These are phyloP conservation scores for Basidiobolus meristosporus DNA, from an alignment of 371 early-diverging fungal genomes.

Conservation along the genomic window DNA sequence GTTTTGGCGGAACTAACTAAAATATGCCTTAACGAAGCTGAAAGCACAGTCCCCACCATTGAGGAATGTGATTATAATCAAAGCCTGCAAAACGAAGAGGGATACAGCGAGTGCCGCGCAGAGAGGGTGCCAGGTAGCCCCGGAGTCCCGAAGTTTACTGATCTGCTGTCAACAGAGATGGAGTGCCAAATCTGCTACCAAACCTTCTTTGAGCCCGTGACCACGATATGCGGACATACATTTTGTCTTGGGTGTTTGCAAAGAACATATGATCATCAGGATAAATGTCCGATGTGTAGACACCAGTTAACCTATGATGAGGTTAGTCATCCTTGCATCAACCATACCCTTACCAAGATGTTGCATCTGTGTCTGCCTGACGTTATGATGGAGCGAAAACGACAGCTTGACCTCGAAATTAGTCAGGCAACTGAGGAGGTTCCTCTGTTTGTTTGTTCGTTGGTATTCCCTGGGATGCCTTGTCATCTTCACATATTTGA, in stretches of 20 bases:
- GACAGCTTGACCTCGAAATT: too few relatives aligned
- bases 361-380: background rate
- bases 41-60: too few relatives aligned
- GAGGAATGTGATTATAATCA: too few relatives aligned
- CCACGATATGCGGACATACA: conserved; percentile 48
- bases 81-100: too few relatives aligned
- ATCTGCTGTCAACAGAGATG: too few relatives aligned
- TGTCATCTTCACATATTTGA: conserved; percentile 42
- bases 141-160: too few relatives aligned
- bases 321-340: too few relatives aligned
- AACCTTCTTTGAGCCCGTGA: conserved; percentile 27
- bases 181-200: conserved; percentile 36
- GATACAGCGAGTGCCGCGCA: too few relatives aligned
- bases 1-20: too few relatives aligned
- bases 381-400: background rate
- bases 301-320: too few relatives aligned
- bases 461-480: conserved; percentile 37
- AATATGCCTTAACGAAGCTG: too few relatives aligned
- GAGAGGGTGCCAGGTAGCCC: too few relatives aligned
- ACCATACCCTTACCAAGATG: conserved; percentile 1
- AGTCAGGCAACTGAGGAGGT: conserved; percentile 3
- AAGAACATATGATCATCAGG: conserved; percentile 16
- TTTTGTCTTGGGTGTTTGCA: conserved; percentile 37
- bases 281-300: conserved; percentile 21
- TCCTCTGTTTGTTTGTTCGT: conserved; percentile 37